Evolutionary conservation across 1,284 basidiomycete species (phyloP).

Genomic region (Cutaneotrichosporon cyanovorans): DNA sequence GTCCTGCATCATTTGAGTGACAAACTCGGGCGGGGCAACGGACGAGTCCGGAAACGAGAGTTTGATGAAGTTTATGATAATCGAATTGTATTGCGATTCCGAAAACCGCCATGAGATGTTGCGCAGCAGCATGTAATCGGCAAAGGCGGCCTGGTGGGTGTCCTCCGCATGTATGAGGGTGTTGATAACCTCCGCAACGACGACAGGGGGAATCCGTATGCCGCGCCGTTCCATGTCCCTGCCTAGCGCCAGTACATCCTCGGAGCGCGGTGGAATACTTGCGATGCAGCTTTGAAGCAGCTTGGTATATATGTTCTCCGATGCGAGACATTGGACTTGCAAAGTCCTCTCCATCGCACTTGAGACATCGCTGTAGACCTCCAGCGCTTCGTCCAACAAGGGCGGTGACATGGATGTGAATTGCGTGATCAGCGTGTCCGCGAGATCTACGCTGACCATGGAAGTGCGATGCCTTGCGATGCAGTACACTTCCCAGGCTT

Average conservation of each 20-base stretch:
- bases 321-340: no score
- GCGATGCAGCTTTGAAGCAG: conserved; percentile 1
- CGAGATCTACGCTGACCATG: conserved; percentile 9
- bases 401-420: conserved; percentile 15
- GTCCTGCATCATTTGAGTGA: conserved; percentile 72
- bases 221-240: conserved; percentile 50
- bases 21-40: conserved; percentile 54
- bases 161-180: conserved; percentile 35
- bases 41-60: conserved; percentile 49
- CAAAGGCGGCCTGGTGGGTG: conserved; percentile 55
- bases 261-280: conserved; percentile 8
- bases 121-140: conserved; percentile 53
- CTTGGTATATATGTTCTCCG: not conserved
- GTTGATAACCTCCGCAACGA: conserved; percentile 58
- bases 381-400: conserved; percentile 10
- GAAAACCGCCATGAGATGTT: conserved; percentile 48
- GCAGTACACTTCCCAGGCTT: conserved; percentile 19
- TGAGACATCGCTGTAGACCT: conserved; percentile 9
- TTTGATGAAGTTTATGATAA: conserved; percentile 58
- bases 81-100: conserved; percentile 53
- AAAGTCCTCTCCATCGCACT: no score
- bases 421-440: conserved; percentile 19
- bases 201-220: conserved; percentile 45
- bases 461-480: conserved; percentile 15
- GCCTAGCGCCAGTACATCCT: conserved; percentile 45